Evolutionary conservation across 495 filamentous ascomycete species (phyloP).

Genomic region (Elaphomyces granulatus): DNA sequence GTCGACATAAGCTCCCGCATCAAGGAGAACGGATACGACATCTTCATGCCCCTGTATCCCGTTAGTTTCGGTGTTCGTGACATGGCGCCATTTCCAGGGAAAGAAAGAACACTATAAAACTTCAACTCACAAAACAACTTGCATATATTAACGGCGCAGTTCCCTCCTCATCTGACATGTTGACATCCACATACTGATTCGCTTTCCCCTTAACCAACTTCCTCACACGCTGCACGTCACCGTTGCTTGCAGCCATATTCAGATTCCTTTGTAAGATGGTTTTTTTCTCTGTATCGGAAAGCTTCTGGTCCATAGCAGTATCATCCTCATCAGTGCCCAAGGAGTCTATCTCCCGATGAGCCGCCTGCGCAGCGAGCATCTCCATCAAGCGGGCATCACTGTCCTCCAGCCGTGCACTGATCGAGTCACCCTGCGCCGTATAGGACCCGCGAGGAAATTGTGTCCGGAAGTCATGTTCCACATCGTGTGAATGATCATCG

Average conservation of each 20-base stretch:
- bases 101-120: not conserved
- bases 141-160: constrained; percentile 94
- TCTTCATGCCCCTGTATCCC: constrained; percentile 66
- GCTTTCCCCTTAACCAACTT: constrained; percentile 65
- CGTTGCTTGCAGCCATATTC: constrained; percentile 95
- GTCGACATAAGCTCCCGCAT: constrained; percentile 82
- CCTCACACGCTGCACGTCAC: constrained; percentile 67
- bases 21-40: constrained; percentile 70
- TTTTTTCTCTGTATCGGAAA: constrained; percentile 64
- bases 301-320: constrained; percentile 54
- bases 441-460: constrained; percentile 22
- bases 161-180: constrained; percentile 86
- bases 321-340: constrained; percentile 64
- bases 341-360: constrained; percentile 56
- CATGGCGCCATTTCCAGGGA: constrained; percentile 7
- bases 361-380: constrained; percentile 90
- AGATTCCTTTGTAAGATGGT: constrained; percentile 70
- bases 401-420: constrained; percentile 51
- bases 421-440: constrained; percentile 48
- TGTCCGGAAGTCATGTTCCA: constrained; percentile 25
- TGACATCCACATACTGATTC: constrained; percentile 67
- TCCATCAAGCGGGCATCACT: constrained; percentile 81
- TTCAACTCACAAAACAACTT: constrained; percentile 67
- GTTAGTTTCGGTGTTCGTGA: too few relatives aligned
- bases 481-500: constrained; percentile 46